These are phyloP conservation scores for Naumovozyma baii DNA, from an alignment of 805 yeast genomes.

Conservation along the genomic window DNA sequence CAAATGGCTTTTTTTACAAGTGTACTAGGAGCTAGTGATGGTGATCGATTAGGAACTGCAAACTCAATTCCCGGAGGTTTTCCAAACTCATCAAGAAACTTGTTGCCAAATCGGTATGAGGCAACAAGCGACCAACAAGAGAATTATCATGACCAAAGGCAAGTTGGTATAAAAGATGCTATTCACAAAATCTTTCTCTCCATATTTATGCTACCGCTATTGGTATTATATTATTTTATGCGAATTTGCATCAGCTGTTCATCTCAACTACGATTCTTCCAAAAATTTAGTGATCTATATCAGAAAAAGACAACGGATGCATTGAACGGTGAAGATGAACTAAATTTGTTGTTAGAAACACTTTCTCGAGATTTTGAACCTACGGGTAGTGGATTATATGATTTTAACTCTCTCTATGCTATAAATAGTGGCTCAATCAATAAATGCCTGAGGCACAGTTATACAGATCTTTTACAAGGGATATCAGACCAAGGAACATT, in stretches of 20 bases:
- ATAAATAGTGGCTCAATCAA: constrained; percentile 15
- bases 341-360: constrained; percentile 10
- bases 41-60: not conserved
- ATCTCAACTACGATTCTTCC: constrained; percentile 14
- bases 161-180: not conserved
- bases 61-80: constrained; percentile 5
- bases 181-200: not conserved
- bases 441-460: constrained; percentile 49
- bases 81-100: constrained; percentile 1
- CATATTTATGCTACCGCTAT: constrained; percentile 5
- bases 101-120: not conserved
- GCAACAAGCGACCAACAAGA: not conserved
- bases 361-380: constrained; percentile 9
- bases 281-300: constrained; percentile 17
- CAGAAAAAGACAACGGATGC: constrained; percentile 9
- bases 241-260: not conserved
- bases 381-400: constrained; percentile 1
- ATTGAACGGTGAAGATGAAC: constrained; percentile 9
- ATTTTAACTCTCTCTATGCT: constrained; percentile 24
- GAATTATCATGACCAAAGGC: not conserved
- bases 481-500: constrained; percentile 65
- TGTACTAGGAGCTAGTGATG: not conserved
- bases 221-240: constrained; percentile 3
- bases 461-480: constrained; percentile 64
- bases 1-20: constrained; percentile 2